Base-by-base conservation (phyloP, 2,329 filamentous ascomycete species). In the Fusarium torreyae region DNA sequence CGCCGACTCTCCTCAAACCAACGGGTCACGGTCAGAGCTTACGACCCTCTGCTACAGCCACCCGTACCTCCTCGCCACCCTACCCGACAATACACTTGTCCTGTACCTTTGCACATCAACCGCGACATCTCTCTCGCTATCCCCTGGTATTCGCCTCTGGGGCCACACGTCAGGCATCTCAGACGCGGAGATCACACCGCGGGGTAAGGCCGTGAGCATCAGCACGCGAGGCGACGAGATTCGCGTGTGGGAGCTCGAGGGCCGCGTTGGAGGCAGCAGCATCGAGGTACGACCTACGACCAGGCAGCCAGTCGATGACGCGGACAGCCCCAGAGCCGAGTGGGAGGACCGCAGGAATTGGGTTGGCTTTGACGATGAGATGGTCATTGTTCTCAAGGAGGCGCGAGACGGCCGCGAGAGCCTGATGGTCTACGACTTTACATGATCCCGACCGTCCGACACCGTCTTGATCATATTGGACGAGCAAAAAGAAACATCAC, bases 101-200 rank as follows among this genome's bases (percentile, higher is more conserved):
- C 83, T 97, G 34, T 92, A 96, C 75, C 85, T 97, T 33, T 93
- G 95, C 71, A 93, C 88, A 6, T 95, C 94, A 0, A 93, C 87
- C 5, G 81, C 88, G 2, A 85, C 88, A 0, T 81, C 84, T 0
- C 84, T 97, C 3, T 88, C 87, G 1, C 90, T 98, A 57, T 91
- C 92, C 38, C 82, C 89, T 0, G 93, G 92, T 1, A 91, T 90
- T 68, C 87, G 93, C 28, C 87, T 98, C 7, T 97, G 93, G 92
- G 94, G 94, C 9, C 94, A 97, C 76, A 97, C 94, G 0, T 97
- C 94, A 3, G 93, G 92, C 5, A 93, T 98, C 34, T 93, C 92
- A 49, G 91, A 93, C 33, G 94, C 93, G 9, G 91, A 97, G 74
- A 93, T 97, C 56, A 94, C 92, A 18, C 88, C 92, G 44, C 88